A percentile compares a stretch with the other conserved stretches of the same genome.
phyloP scores from a whole-genome alignment of 371 early-diverging fungal species.

The Mortierella sp. region DNA sequence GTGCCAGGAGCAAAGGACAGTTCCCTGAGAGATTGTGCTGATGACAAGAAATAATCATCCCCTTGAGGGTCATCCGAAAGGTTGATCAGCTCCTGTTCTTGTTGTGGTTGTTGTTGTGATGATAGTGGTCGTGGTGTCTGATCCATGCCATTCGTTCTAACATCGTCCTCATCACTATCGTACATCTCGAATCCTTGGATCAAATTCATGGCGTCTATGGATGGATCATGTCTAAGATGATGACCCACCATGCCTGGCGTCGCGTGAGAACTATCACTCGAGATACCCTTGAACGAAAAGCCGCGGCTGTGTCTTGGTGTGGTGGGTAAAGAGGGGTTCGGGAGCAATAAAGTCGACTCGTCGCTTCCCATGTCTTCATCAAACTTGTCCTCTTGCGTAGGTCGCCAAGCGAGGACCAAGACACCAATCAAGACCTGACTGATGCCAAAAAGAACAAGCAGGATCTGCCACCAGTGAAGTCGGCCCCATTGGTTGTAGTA shows the following conservation, averaged over 20 bases:
- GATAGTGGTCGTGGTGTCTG: background rate
- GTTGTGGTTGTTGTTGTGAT: background rate
- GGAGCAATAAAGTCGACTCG: slow-evolving; percentile 38
- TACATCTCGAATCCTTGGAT: slow-evolving; percentile 54
- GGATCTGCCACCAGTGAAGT: slow-evolving; percentile 70
- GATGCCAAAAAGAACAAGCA: slow-evolving; percentile 74
- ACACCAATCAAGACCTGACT: slow-evolving; percentile 75
- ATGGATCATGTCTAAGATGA: slow-evolving; percentile 17
- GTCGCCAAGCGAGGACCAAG: slow-evolving; percentile 70
- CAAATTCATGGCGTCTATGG: slow-evolving; percentile 36
- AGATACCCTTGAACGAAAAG: slow-evolving; percentile 40
- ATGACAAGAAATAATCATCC: slow-evolving; percentile 9
- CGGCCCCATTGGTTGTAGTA: slow-evolving; percentile 83
- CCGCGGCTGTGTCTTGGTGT: slow-evolving; percentile 43
- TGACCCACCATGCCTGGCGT: slow-evolving; percentile 2
- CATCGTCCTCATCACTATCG: slow-evolving; percentile 50
- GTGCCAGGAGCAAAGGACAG: too few species aligned
- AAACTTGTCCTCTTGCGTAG: slow-evolving; percentile 24
- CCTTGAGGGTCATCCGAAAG: slow-evolving; percentile 10
- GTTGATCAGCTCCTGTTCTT: slow-evolving; percentile 12
- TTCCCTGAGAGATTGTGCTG: too few species aligned
- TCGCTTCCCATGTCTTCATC: slow-evolving; percentile 16
- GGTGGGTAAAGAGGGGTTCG: slow-evolving; percentile 30
- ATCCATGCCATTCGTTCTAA: background rate
- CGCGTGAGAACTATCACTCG: background rate